These are phyloP conservation scores for Leccinum subrobustum DNA, from an alignment of 1,284 basidiomycete genomes.

Conservation along the genomic window DNA sequence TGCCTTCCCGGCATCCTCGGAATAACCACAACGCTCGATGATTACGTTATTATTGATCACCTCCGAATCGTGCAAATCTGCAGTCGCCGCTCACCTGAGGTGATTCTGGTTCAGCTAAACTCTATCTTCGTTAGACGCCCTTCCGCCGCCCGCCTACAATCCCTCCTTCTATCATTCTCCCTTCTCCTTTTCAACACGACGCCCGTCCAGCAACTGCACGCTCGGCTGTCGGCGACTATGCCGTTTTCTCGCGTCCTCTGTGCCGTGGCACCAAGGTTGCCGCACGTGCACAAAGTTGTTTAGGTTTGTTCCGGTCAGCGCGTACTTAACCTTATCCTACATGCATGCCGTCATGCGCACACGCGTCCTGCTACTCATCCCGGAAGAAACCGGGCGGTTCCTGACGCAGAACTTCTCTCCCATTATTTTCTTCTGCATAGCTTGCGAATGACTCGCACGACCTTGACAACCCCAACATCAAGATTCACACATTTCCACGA, in stretches of 20 bases:
- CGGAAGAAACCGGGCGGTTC: constrained; percentile 24
- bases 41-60: neutral
- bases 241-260: neutral
- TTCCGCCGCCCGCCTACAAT: neutral
- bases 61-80: neutral
- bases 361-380: neutral
- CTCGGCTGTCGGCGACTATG: neutral
- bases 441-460: neutral
- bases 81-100: neutral
- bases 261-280: neutral
- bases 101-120: neutral
- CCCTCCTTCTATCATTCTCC: neutral
- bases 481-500: constrained; percentile 18
- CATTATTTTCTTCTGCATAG: neutral
- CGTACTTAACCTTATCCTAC: neutral
- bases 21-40: neutral
- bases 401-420: constrained; percentile 3
- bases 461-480: constrained; percentile 16
- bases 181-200: neutral
- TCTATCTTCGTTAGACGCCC: neutral
- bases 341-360: constrained; percentile 5
- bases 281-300: neutral
- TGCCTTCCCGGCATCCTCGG: neutral
- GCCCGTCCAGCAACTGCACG: neutral
- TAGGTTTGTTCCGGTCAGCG: neutral